Percentiles rank a stretch among this genome's conserved stretches.
Evolutionary conservation across 2,329 filamentous ascomycete genomes (phyloP).

Genomic region (Purpureocillium lavendulum): DNA sequence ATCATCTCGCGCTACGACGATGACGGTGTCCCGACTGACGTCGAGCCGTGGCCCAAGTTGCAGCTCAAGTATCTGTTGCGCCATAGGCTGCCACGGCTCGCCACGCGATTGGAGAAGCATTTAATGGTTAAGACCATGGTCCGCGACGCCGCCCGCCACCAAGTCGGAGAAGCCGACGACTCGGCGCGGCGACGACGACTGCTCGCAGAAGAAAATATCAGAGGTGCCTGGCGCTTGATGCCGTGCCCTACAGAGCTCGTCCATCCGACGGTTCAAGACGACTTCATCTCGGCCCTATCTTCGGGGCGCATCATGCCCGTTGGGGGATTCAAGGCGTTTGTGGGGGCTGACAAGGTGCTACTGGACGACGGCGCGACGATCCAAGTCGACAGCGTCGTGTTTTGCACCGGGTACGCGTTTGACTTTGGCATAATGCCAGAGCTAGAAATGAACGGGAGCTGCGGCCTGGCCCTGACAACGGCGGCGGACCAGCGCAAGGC

Average conservation of each 20-base stretch:
- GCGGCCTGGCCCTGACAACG: background rate
- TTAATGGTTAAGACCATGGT: background rate
- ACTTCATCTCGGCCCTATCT: background rate
- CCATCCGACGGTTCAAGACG: background rate
- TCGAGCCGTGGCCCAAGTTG: background rate
- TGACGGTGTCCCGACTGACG: background rate
- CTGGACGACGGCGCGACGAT: slow-evolving; percentile 18
- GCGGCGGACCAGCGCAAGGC: background rate
- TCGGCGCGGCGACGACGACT: background rate
- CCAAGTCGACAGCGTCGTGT: slow-evolving; percentile 22
- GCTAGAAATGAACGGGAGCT: slow-evolving; percentile 3
- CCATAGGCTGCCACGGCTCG: background rate
- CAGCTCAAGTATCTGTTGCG: background rate
- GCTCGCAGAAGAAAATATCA: background rate
- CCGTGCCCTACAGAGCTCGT: background rate
- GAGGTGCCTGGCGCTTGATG: background rate
- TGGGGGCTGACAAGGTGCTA: slow-evolving; percentile 11
- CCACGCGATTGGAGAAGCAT: background rate
- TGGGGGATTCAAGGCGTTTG: slow-evolving; percentile 4
- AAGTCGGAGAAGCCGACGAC: background rate
- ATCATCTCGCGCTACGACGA: slow-evolving; percentile 5
- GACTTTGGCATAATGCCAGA: slow-evolving; percentile 14
- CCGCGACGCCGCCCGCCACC: background rate
- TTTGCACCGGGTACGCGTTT: slow-evolving; percentile 25
- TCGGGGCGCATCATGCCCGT: background rate